phyloP scores from a whole-genome alignment of 306 rosid genomes.

The Sphenostylis stenocarpa region DNA sequence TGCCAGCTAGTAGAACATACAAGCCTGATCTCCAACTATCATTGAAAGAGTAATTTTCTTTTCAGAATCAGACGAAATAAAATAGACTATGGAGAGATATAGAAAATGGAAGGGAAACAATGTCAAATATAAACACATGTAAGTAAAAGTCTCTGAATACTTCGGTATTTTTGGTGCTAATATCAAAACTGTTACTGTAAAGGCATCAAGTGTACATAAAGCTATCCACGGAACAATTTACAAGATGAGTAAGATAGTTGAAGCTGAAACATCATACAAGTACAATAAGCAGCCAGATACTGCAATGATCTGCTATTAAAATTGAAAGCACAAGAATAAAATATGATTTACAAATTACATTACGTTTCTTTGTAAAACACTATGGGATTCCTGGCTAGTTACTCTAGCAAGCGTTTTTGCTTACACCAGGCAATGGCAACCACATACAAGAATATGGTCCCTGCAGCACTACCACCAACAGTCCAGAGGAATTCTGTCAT shows the following conservation, averaged over 20 bases:
- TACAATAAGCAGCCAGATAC: not conserved
- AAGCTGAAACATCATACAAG: slow-evolving; percentile 11
- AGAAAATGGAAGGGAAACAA: not conserved
- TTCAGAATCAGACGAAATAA: not conserved
- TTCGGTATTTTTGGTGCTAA: not conserved
- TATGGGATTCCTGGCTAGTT: slow-evolving; percentile 32
- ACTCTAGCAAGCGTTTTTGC: slow-evolving; percentile 87
- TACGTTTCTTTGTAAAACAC: slow-evolving; percentile 15
- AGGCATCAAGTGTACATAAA: not conserved
- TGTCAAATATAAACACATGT: not conserved
- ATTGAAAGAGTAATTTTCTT: not conserved
- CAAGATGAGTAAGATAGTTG: slow-evolving; percentile 11
- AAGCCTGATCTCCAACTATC: not conserved
- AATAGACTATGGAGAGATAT: not conserved
- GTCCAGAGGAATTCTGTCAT: slow-evolving; percentile 78
- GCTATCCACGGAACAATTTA: not conserved
- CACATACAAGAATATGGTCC: slow-evolving; percentile 67
- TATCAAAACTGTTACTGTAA: not conserved
- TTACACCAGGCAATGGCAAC: slow-evolving; percentile 92
- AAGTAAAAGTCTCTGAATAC: not conserved
- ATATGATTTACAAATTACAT: not conserved
- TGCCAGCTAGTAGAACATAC: not conserved
- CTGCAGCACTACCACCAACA: slow-evolving; percentile 74
- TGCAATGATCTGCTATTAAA: not conserved
- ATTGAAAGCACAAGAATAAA: not conserved